Evolutionary conservation across 345 rosid species (phyloP).

Genomic region (Cochlearia excelsa): DNA sequence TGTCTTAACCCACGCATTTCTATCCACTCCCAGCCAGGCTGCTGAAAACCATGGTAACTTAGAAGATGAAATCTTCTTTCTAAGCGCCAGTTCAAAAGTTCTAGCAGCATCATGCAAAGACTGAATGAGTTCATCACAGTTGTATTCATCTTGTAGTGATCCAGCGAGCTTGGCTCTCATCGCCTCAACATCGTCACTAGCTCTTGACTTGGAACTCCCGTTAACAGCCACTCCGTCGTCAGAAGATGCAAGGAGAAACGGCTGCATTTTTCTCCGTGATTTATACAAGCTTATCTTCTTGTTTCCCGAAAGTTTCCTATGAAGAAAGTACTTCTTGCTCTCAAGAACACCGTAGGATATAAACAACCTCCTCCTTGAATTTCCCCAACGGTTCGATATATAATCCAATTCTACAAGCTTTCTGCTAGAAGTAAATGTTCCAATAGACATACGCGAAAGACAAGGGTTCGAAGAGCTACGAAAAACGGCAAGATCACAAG

Average conservation of each 20-base stretch:
- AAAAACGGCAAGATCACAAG: slow-evolving; percentile 20
- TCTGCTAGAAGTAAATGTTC: slow-evolving; percentile 40
- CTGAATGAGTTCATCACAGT: slow-evolving; percentile 73
- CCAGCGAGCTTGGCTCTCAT: slow-evolving; percentile 62
- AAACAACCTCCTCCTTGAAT: slow-evolving; percentile 43
- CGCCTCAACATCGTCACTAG: slow-evolving; percentile 57
- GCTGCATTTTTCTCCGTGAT: slow-evolving; percentile 40
- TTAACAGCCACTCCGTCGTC: slow-evolving; percentile 80
- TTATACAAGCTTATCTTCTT: slow-evolving; percentile 36
- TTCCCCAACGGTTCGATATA: slow-evolving; percentile 46
- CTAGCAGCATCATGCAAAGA: slow-evolving; percentile 84
- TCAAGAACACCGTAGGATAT: slow-evolving; percentile 37
- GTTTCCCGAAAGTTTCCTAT: slow-evolving; percentile 28
- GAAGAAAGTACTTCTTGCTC: slow-evolving; percentile 29
- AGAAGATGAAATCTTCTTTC: slow-evolving; percentile 49
- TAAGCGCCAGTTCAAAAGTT: slow-evolving; percentile 72
- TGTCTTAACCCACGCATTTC: slow-evolving; percentile 80
- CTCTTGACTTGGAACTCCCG: slow-evolving; percentile 50
- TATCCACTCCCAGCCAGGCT: slow-evolving; percentile 83
- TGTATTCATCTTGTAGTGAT: slow-evolving; percentile 65
- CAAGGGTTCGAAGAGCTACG: slow-evolving; percentile 56
- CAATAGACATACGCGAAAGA: slow-evolving; percentile 44
- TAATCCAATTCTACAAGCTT: slow-evolving; percentile 40
- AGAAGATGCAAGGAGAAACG: slow-evolving; percentile 52
- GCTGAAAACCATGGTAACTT: slow-evolving; percentile 79